Base-by-base conservation (phyloP, 1,284 basidiomycete species). In the Crepidotus sp. region DNA sequence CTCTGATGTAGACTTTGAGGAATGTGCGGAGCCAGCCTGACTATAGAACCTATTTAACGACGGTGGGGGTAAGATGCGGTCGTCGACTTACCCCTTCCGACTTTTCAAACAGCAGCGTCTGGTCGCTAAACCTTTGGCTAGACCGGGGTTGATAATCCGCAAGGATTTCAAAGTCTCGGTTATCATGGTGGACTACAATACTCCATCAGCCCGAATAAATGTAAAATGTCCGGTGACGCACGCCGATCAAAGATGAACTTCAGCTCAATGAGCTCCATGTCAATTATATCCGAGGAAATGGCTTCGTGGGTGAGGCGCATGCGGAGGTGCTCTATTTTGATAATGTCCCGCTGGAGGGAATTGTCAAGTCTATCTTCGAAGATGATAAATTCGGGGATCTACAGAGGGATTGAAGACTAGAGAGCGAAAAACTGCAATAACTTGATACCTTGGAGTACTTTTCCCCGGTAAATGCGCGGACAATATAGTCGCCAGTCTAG, bases 181-280 rank as follows among this genome's bases (percentile, higher is more conserved):
- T 91, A 59, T 92, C 88, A 46, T 80, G 71, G 50, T 88, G 83
- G 43, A 68, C 81, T 83, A 19, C 8, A 46, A 39, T 36, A 46
- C 43, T 18, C 15, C 3, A 29, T 40, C 24, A 36, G 18, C 10
- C 17, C 33, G 6, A 32, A 54, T 9, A 33, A 9, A 36, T 0
- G 26, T 14, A n/a, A 8, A 8, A 37, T 19, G 3, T 22, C 24
- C 4, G 14, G 25, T 17, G 18, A 67, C 79, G 44, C 57, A 87
- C 85, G 65, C 41, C 84, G 76, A 57, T 86, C 80, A 57, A 87
- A 85, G 57, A 85, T 79, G 58, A 88, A 86, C 59, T 87, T 86
- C 44, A 89, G 66, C 55, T 88, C 85, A 48, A 87, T 82, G 38
- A 88, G 70, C 58, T 89, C 85, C 73, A 83, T 77, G 52, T 87